Base-by-base conservation (phyloP, 1,284 basidiomycete species). In the Agaricales sp. region DNA sequence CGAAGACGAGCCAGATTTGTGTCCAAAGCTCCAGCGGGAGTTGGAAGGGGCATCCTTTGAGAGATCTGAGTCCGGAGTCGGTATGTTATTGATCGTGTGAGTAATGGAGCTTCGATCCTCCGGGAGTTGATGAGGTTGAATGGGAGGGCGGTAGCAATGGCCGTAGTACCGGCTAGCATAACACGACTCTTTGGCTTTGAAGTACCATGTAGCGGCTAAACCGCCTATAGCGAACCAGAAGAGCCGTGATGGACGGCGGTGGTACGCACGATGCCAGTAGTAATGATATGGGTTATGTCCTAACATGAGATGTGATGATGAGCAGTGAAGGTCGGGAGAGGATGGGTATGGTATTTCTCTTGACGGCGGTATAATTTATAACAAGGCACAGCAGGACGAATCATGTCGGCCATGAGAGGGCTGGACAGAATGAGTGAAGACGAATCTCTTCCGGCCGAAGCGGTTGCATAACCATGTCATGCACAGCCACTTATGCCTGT, bases 191-290 rank as follows among this genome's bases (percentile, higher is more conserved):
- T 41, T n/a, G 6, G 67, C 54, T 66, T 67, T 39, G 68, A 64
- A 70, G 70, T 41, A 83, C 57, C 64, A 68, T 3, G 73, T 68
- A 2, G 79, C 75, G 38, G 68, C 60, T 2, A 65, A 67, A 3
- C 77, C 82, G 50, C 83, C 82, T 53, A 84, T 22, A 54, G 71
- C 13, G 67, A 85, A 83, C 83, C 83, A 86, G 59, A 86, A 43
- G 51, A 82, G 43, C 53, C 83, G 79, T 23, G 73, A 75, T 26
- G 75, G 74, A 19, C 73, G 39, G 39, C 6, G 4, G 16, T 8
- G 65, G 45, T 65, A 60, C 53, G 60, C 63, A 50, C 56, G 59
- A 45, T 59, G 55, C 52, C 59, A 59, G 47, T 63, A 63, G 52
- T 62, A 64, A 58, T 65, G 57, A 52, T 64, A 59, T 38, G 60